phyloP scores from a whole-genome alignment of 208 protist species.

The Trypanosoma conorhini region DNA sequence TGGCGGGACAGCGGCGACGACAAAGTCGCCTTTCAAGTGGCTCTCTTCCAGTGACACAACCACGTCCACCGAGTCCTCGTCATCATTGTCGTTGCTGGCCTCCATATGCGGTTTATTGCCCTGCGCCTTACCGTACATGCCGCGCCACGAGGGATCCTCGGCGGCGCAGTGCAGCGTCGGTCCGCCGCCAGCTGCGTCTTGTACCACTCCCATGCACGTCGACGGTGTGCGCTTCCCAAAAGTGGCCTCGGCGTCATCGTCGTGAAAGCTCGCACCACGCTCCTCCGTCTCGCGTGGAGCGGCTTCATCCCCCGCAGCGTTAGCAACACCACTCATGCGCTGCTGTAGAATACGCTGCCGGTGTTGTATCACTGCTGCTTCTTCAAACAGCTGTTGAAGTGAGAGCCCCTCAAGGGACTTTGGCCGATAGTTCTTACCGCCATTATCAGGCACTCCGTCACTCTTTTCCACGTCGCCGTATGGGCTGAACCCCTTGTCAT shows the following conservation, averaged over 20 bases:
- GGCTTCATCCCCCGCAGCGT: neutral
- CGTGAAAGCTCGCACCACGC: neutral
- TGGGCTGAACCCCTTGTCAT: constrained; percentile 20
- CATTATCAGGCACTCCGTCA: neutral
- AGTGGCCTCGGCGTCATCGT: neutral
- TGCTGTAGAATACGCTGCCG: constrained; percentile 60
- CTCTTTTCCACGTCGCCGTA: neutral
- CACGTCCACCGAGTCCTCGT: constrained; percentile 21
- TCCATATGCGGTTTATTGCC: neutral
- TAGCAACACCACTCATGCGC: constrained; percentile 4
- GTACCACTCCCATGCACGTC: neutral
- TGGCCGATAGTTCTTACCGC: neutral
- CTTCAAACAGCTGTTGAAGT: constrained; percentile 71
- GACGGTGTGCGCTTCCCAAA: neutral
- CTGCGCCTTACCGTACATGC: neutral
- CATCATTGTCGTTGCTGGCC: neutral
- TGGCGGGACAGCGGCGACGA: neutral
- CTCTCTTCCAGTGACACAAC: constrained; percentile 15
- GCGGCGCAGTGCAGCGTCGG: neutral
- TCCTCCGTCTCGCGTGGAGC: neutral
- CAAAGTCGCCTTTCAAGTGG: neutral
- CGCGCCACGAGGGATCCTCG: neutral
- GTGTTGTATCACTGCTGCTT: constrained; percentile 58
- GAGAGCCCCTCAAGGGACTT: constrained; percentile 36
- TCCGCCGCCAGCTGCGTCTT: neutral